Evolutionary conservation across 1,284 basidiomycete genomes (phyloP), one percentile per base, ranked within the genome.

Genomic region (Ustilago loliicola): DNA sequence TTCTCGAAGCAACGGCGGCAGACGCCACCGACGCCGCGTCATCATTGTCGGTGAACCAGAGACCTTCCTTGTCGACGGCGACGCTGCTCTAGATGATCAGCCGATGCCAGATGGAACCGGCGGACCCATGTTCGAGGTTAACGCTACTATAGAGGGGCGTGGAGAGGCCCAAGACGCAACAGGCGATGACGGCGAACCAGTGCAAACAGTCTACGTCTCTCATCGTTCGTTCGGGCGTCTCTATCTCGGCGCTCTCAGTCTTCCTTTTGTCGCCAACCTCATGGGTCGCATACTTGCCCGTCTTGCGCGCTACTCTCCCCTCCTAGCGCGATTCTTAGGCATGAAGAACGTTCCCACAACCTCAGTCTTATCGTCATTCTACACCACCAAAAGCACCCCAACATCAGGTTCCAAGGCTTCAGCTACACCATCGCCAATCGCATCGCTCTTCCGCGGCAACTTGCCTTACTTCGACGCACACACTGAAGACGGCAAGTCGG

Each of bases 191-290:
- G n/a, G n/a, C 7, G 42, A 42, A 19, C 11, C 69, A 17, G 60
- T 61, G 21, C 25, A 66, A 55, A 83, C 79, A 1, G 77, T 85
- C 25, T 83, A 80, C 29, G 75, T 85, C 19, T 66, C 75, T 1
- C 64, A 71, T 36, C 71, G 72, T 45, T 75, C 79, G 15, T 7
- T 85, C 0, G 79, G 54, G 3, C 77, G 81, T 29, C 48, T 85
- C 25, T 61, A 77, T 29, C 68, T 85, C 1, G 77, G 77, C 9
- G 78, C 83, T 10, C 75, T 85, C 25, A 61, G 68, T n/a, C 56
- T 83, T 48, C 84, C 84, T 0, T 70, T 85, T 32, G 58, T 82
- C 4, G 73, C 79, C 55, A 80, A 72, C 34, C 50, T 75, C 25
- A 77, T 80, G 66, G 84, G 84, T n/a, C 54, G 64, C 1, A 15